phyloP scores from a whole-genome alignment of 129 eudicot genomes.

The Flaveria bidentis region DNA sequence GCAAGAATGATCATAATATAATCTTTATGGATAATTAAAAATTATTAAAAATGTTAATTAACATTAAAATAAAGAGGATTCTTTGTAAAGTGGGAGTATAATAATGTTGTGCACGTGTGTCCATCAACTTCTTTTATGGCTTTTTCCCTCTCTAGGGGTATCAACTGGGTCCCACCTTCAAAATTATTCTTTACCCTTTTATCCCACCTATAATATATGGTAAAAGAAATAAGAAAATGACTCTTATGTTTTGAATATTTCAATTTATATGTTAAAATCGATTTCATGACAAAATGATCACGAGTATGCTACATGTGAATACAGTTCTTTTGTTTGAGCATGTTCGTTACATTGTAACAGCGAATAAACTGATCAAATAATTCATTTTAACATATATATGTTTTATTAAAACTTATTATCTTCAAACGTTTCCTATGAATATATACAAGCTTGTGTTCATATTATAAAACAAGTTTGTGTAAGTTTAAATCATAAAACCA shows the following conservation, averaged over 20 bases:
- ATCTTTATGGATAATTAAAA: not conserved
- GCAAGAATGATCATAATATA: slow-evolving; percentile 29
- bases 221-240: not conserved
- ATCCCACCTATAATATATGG: slow-evolving; percentile 27
- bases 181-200: slow-evolving; percentile 27
- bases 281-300: no score
- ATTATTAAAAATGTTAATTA: not conserved
- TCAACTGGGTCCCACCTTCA: slow-evolving; percentile 45
- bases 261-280: no score
- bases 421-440: no score
- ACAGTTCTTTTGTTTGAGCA: no score
- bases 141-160: slow-evolving; percentile 41
- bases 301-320: no score
- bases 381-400: no score
- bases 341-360: no score
- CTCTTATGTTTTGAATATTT: not conserved
- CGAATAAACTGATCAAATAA: no score
- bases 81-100: slow-evolving; percentile 39
- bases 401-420: no score
- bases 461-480: no score
- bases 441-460: no score
- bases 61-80: slow-evolving; percentile 28
- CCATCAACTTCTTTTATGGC: slow-evolving; percentile 60
- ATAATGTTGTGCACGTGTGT: slow-evolving; percentile 82
- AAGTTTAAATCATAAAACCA: no score